Evolutionary conservation across 1,139 yeast genomes (phyloP), one percentile per base, ranked within the genome.

Genomic region (Candida frijolesensis): DNA sequence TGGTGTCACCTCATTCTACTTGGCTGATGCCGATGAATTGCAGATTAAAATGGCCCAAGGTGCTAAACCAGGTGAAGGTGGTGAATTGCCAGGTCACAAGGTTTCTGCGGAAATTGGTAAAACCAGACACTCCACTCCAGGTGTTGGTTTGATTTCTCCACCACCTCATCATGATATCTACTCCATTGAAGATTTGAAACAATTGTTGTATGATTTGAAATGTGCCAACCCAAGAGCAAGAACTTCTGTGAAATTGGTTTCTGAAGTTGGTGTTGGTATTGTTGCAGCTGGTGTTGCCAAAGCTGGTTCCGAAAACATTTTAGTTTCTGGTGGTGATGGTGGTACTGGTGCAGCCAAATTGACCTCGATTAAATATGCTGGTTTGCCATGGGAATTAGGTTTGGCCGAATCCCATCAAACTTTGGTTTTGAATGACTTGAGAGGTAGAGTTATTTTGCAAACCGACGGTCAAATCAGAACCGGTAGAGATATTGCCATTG

Each of bases 31-130:
- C 42, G 98, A 94, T 65, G 98, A 94, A 74, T 83, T 94, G 58
- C 99, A 94, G 74, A 94, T 94, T 68, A 94, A 94, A 75, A 91
- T 94, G 95, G 98, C 99, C 9, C 99, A 94, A 74, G 98, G 99
- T 73, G 99, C 99, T 51, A 94, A 94, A 73, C 98, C 98, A 9
- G 99, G 98, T 78, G 98, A 94, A 77, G 99, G 99, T 79, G 99
- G 99, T 81, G 98, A 94, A 71, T 79, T 94, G 60, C 97, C 98
- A 43, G 97, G 97, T 54, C 88, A 89, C 75, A 94, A 94, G 72
- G 98, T 94, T 45, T 83, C 95, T 40, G 83, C 80, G 50, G 83
- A 83, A 47, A 94, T 94, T 74, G 99, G 96, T 50, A 90, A 88
- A 72, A 92, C 98, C 4, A 85, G 99, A 75, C 97, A 92, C 69